Evolutionary conservation across 805 yeast species (phyloP).

Genomic region (Teunomyces lycoperdinae): DNA sequence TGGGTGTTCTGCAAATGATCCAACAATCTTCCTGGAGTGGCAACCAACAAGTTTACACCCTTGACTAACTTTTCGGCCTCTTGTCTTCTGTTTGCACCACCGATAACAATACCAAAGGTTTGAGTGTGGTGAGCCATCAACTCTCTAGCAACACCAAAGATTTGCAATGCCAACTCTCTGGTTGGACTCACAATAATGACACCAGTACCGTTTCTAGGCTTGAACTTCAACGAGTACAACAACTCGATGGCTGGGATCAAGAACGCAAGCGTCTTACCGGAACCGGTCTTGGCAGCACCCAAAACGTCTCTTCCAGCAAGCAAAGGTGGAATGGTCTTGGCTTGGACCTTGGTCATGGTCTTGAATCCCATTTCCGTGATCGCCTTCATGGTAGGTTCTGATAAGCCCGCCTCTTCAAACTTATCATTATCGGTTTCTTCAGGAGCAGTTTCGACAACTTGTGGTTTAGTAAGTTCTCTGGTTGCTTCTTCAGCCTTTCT

Average conservation of each 20-base stretch:
- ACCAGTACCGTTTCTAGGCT: conserved; percentile 98
- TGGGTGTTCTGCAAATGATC: conserved; percentile 96
- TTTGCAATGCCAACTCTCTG: conserved; percentile 95
- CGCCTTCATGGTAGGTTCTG: conserved; percentile 79
- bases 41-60: conserved; percentile 91
- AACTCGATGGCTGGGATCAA: conserved; percentile 93
- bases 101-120: conserved; percentile 94
- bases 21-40: conserved; percentile 95
- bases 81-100: conserved; percentile 96
- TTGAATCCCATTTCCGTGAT: conserved; percentile 86
- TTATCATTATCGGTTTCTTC: conserved; percentile 31
- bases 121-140: conserved; percentile 87
- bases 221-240: conserved; percentile 84
- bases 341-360: conserved; percentile 91
- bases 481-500: conserved; percentile 19
- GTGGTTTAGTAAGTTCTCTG: conserved; percentile 29
- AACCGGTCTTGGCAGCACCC: conserved; percentile 99
- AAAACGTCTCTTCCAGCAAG: conserved; percentile 95
- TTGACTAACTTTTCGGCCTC: conserved; percentile 92
- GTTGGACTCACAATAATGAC: conserved; percentile 96
- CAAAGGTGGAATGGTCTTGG: conserved; percentile 93
- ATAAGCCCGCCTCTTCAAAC: conserved; percentile 52
- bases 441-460: conserved; percentile 20
- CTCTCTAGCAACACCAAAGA: conserved; percentile 96
- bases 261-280: conserved; percentile 96